Conservation (phyloP, 2,329 filamentous ascomycete species). For the Cladophialophora bantiana region DNA sequence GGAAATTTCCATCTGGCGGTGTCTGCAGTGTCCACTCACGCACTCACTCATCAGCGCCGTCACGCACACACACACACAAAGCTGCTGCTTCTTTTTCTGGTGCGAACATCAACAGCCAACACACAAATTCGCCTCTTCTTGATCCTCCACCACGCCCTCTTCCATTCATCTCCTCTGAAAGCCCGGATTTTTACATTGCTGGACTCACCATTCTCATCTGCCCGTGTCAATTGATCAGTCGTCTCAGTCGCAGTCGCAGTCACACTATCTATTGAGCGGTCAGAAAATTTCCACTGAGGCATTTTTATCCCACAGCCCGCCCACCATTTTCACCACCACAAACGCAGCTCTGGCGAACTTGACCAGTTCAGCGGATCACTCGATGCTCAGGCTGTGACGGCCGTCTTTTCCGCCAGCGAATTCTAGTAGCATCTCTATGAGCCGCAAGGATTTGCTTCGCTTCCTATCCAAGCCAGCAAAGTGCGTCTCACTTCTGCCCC, state of each 20-base stretch:
- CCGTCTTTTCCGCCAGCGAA: conserved; percentile 19
- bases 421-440: conserved; percentile 71
- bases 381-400: conserved; percentile 24
- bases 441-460: conserved; percentile 85
- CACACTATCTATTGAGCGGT: conserved; percentile 1
- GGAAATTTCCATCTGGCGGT: conserved; percentile 22
- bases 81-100: conserved; percentile 19
- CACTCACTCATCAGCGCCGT: conserved; percentile 7
- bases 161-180: not conserved
- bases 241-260: not conserved
- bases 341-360: conserved; percentile 34
- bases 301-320: conserved; percentile 21
- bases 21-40: conserved; percentile 4
- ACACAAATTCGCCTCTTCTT: conserved; percentile 15
- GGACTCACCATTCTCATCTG: not conserved
- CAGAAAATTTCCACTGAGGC: conserved; percentile 25
- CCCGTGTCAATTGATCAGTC: not conserved
- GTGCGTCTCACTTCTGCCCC: conserved; percentile 60
- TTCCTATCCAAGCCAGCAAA: conserved; percentile 95
- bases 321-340: conserved; percentile 21
- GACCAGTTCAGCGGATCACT: conserved; percentile 18
- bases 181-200: not conserved
- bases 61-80: conserved; percentile 28
- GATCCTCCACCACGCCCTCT: not conserved
- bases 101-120: conserved; percentile 22